Evolutionary conservation across 768 basidiomycete species (phyloP).

Genomic region (Russula ochroleuca): DNA sequence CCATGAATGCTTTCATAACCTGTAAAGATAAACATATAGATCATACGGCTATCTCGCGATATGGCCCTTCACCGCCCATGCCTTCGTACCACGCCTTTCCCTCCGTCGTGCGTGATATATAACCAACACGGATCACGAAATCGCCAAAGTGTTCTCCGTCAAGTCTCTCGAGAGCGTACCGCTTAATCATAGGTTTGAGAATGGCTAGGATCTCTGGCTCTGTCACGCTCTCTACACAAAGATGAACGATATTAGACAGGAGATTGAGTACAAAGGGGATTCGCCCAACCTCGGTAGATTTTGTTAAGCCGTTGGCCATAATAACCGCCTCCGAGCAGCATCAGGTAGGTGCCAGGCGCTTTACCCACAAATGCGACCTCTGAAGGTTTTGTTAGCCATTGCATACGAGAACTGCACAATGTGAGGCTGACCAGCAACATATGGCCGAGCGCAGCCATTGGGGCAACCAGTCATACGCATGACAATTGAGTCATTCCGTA

Average conservation of each 20-base stretch:
- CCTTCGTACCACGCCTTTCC: conserved; percentile 86
- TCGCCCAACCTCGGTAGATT: conserved; percentile 72
- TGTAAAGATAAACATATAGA: neutral
- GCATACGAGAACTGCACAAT: neutral
- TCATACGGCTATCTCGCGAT: conserved; percentile 37
- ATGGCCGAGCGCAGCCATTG: conserved; percentile 90
- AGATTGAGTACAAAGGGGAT: neutral
- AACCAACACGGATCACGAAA: conserved; percentile 87
- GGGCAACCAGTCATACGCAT: conserved; percentile 99
- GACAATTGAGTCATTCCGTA: conserved; percentile 90
- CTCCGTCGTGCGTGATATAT: conserved; percentile 78
- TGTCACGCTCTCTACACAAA: conserved; percentile 67
- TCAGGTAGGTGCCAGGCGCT: conserved; percentile 85
- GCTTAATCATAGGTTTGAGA: conserved; percentile 89
- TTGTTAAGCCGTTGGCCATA: conserved; percentile 94
- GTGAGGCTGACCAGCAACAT: conserved; percentile 64
- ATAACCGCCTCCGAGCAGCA: conserved; percentile 96
- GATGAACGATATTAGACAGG: neutral
- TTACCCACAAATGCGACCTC: conserved; percentile 98
- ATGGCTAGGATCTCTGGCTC: conserved; percentile 91
- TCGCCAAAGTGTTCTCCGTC: conserved; percentile 95
- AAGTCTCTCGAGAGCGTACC: conserved; percentile 79
- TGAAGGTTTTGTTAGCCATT: conserved; percentile 31
- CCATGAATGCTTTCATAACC: too few relatives aligned
- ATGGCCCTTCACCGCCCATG: conserved; percentile 71